Evolutionary conservation across 2,329 filamentous ascomycete species (phyloP).

Genomic region (Sporothrix pallida): DNA sequence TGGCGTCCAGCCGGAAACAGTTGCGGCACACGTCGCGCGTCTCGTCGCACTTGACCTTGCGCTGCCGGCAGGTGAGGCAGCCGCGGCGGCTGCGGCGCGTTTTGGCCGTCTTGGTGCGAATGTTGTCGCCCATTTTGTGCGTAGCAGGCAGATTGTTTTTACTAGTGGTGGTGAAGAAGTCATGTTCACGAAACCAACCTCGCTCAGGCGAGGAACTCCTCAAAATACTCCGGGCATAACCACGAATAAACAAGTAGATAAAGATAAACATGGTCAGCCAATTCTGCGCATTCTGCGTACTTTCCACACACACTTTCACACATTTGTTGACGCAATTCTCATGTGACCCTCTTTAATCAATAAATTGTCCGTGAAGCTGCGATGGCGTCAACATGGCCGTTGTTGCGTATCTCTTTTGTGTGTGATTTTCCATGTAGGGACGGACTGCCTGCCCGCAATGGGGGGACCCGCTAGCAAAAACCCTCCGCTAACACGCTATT

Average conservation of each 20-base stretch:
- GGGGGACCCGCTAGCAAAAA: not conserved
- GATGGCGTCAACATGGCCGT: constrained; percentile 17
- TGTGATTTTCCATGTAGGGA: no score
- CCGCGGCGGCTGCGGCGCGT: constrained; percentile 23
- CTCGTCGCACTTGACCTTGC: constrained; percentile 64
- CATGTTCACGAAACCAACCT: not conserved
- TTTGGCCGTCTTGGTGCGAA: not conserved
- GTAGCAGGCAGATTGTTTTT: not conserved
- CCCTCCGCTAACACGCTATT: constrained; percentile 28
- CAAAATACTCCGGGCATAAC: not conserved
- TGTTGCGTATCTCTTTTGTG: not conserved
- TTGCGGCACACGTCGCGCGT: constrained; percentile 60
- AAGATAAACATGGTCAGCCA: not conserved
- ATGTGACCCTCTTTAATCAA: not conserved
- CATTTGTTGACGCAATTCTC: constrained; percentile 12
- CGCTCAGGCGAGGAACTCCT: no score
- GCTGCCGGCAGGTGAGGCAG: constrained; percentile 58
- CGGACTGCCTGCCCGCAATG: not conserved
- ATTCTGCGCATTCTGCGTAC: not conserved
- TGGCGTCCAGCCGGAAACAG: constrained; percentile 55
- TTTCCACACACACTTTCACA: no score
- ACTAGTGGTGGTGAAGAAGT: no score
- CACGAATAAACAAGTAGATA: not conserved
- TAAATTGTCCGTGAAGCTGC: not conserved
- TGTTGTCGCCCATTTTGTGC: not conserved